Evolutionary conservation across 345 rosid genomes (phyloP).

Genomic region (Bruguiera parviflora): DNA sequence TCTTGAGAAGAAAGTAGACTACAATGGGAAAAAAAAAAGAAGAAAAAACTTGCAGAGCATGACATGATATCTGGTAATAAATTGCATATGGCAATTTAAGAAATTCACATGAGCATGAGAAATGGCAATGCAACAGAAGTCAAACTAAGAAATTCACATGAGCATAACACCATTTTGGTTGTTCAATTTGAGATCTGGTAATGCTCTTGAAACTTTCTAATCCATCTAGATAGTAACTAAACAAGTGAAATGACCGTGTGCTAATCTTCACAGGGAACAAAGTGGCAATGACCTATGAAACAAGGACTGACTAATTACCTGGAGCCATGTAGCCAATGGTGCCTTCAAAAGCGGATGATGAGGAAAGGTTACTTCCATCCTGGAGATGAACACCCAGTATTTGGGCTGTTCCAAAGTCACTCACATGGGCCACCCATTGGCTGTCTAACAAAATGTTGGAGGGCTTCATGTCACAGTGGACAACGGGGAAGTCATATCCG

Average conservation of each 20-base stretch:
- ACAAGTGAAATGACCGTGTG: not conserved
- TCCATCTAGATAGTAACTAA: not conserved
- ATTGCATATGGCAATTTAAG: too few relatives aligned
- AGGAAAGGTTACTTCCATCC: conserved; percentile 43
- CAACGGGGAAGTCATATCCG: conserved; percentile 67
- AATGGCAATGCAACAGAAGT: too few relatives aligned
- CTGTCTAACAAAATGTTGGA: conserved; percentile 70
- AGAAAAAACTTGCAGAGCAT: not conserved
- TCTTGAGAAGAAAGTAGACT: not conserved
- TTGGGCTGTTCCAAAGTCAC: conserved; percentile 95
- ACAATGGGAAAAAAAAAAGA: not conserved
- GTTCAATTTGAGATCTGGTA: not conserved
- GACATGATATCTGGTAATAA: too few relatives aligned
- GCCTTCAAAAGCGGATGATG: conserved; percentile 69
- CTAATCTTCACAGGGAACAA: not conserved
- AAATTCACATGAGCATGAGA: too few relatives aligned
- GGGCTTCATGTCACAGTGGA: conserved; percentile 89
- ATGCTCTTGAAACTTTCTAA: not conserved
- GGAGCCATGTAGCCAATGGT: conserved; percentile 95
- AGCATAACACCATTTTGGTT: too few relatives aligned
- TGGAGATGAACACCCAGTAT: conserved; percentile 58
- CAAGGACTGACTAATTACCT: conserved; percentile 35
- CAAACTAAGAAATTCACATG: too few relatives aligned
- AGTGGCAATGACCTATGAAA: not conserved
- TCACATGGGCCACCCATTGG: conserved; percentile 67